phyloP scores from a whole-genome alignment of 2,329 filamentous ascomycete species.

The Alternaria sp. region DNA sequence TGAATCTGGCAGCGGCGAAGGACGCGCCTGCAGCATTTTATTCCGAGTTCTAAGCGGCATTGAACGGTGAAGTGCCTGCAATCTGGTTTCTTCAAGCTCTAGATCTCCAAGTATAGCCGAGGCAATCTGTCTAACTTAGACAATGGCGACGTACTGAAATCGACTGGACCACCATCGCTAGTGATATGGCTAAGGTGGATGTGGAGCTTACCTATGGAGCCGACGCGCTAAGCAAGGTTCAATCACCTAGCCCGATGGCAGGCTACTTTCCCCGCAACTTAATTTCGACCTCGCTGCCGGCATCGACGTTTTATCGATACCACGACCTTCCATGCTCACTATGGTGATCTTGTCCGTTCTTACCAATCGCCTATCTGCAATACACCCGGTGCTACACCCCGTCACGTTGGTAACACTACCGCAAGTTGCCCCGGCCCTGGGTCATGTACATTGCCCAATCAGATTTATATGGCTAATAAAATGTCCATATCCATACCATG shows the following conservation, averaged over 20 bases:
- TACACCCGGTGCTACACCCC: slow-evolving; percentile 1
- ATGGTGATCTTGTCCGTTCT: not conserved
- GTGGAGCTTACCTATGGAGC: not conserved
- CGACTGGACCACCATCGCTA: not conserved
- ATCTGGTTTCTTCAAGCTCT: not conserved
- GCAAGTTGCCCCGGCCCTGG: not conserved
- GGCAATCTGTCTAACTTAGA: slow-evolving; percentile 3
- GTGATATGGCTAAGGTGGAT: not conserved
- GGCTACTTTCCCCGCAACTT: slow-evolving; percentile 10
- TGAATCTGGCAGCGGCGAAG: not conserved
- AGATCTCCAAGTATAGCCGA: slow-evolving; percentile 1
- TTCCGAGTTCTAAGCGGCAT: not conserved
- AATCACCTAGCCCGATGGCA: slow-evolving; percentile 3
- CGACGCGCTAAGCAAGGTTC: slow-evolving; percentile 10
- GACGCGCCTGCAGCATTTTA: not conserved
- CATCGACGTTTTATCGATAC: not conserved
- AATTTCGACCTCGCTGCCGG: slow-evolving; percentile 2
- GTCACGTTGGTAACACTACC: slow-evolving; percentile 7
- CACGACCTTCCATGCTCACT: not conserved
- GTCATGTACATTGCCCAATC: slow-evolving; percentile 4
- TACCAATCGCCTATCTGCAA: not conserved
- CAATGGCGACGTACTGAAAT: not conserved
- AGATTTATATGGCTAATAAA: slow-evolving; percentile 4
- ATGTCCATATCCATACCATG: not conserved
- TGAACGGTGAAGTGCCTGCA: not conserved